Percentiles rank a stretch among this genome's conserved stretches.
Evolutionary conservation across 2,329 filamentous ascomycete genomes (phyloP).

Genomic region (Beauveria sp.): DNA sequence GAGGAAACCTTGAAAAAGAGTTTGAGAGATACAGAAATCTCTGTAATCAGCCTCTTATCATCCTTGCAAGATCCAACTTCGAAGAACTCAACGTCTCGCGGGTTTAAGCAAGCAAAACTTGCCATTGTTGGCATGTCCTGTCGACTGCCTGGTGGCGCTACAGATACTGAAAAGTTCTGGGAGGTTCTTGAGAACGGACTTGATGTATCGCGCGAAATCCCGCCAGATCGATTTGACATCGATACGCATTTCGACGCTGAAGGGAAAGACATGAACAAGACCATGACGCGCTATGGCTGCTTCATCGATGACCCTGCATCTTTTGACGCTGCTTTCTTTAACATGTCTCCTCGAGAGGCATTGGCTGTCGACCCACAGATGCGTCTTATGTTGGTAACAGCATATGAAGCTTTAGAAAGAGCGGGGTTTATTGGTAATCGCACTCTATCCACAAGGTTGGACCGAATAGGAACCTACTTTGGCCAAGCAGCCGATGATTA

Average conservation of each 20-base stretch:
- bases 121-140: no score
- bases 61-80: not conserved
- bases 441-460: no score
- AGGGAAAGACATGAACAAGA: constrained; percentile 60
- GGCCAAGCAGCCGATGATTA: constrained; percentile 73
- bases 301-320: constrained; percentile 60
- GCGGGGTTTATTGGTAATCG: no score
- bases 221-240: constrained; percentile 44
- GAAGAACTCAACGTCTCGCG: not conserved
- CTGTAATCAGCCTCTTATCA: not conserved
- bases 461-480: constrained; percentile 55
- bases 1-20: not conserved
- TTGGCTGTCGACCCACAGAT: no score
- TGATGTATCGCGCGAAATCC: no score
- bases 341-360: no score
- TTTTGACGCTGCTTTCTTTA: constrained; percentile 71
- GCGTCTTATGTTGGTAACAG: no score
- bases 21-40: not conserved
- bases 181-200: no score
- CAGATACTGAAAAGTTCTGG: no score
- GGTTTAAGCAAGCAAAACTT: not conserved
- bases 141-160: no score
- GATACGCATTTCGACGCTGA: constrained; percentile 58
- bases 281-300: constrained; percentile 60
- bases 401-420: no score